Conservation (phyloP, 768 basidiomycete genomes). For the Lactarius pseudohatsudake region DNA sequence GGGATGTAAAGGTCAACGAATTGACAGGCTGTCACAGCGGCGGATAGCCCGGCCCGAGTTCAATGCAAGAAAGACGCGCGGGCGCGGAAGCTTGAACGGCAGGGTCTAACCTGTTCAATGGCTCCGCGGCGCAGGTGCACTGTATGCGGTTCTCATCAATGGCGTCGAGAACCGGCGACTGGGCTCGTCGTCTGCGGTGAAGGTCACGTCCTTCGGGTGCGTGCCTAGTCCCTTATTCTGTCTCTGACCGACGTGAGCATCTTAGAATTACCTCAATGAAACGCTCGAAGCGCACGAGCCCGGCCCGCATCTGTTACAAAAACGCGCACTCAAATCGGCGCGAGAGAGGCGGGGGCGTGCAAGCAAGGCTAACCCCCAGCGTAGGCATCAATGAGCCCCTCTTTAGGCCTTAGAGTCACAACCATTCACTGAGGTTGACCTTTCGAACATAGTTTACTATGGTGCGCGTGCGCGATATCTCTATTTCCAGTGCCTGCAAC, state of each 20-base stretch:
- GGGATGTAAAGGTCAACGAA: neutral
- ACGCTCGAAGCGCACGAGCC: slow-evolving; percentile 64
- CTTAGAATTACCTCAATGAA: slow-evolving; percentile 81
- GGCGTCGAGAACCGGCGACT: slow-evolving; percentile 82
- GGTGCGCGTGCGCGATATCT: slow-evolving; percentile 75
- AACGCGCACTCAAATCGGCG: slow-evolving; percentile 61
- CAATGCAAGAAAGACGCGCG: too few relatives aligned
- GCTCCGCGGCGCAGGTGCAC: slow-evolving; percentile 65
- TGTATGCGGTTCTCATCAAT: slow-evolving; percentile 79
- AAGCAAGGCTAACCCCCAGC: slow-evolving; percentile 58
- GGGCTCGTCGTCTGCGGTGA: slow-evolving; percentile 87
- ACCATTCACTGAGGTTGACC: neutral
- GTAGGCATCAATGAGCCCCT: slow-evolving; percentile 42
- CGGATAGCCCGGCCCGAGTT: slow-evolving; percentile 10
- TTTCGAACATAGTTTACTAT: slow-evolving; percentile 64
- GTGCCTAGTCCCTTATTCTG: neutral
- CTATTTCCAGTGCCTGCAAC: slow-evolving; percentile 82
- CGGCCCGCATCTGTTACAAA: slow-evolving; percentile 61
- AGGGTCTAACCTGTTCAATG: slow-evolving; percentile 39
- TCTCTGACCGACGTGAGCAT: neutral
- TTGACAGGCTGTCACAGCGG: neutral
- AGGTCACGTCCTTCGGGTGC: slow-evolving; percentile 86
- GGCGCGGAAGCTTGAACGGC: neutral
- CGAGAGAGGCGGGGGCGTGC: slow-evolving; percentile 50
- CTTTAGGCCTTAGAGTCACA: neutral